phyloP scores from a whole-genome alignment of 225 moss, liverwort and hornwort genomes.

The Bryum argenteum region DNA sequence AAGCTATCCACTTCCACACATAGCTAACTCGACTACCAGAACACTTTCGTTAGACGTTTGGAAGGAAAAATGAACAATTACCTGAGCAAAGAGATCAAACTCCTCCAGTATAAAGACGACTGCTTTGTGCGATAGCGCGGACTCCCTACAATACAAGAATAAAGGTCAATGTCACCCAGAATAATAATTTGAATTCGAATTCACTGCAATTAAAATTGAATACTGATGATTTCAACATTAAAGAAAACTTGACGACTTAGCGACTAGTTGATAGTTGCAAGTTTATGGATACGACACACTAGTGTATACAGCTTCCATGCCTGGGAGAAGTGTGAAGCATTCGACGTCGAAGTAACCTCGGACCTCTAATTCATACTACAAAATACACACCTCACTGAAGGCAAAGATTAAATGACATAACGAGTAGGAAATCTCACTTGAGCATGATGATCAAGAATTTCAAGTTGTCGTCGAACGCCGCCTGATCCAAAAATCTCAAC shows the following conservation, averaged over 20 bases:
- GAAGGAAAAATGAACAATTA: slow-evolving; percentile 29
- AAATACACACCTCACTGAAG: slow-evolving; percentile 13
- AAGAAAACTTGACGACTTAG: slow-evolving; percentile 9
- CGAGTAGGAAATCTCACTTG: slow-evolving; percentile 53
- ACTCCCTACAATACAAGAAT: slow-evolving; percentile 62
- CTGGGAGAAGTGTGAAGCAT: not conserved
- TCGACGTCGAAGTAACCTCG: slow-evolving; percentile 13
- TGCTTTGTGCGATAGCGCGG: slow-evolving; percentile 79
- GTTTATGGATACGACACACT: slow-evolving; percentile 14
- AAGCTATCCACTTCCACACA: not conserved
- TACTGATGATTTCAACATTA: not conserved
- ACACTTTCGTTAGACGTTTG: not conserved
- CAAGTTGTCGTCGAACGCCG: slow-evolving; percentile 87
- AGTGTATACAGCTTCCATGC: not conserved
- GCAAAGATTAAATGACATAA: not conserved
- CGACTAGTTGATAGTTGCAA: slow-evolving; percentile 8
- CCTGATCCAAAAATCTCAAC: slow-evolving; percentile 53
- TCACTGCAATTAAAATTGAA: not conserved
- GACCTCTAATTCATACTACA: slow-evolving; percentile 6
- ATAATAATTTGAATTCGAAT: not conserved
- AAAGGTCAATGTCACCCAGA: slow-evolving; percentile 12
- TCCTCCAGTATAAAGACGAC: slow-evolving; percentile 92
- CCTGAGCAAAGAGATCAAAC: slow-evolving; percentile 98
- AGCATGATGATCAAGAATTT: slow-evolving; percentile 90
- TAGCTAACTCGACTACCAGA: slow-evolving; percentile 8